A percentile compares a stretch with the other conserved stretches of the same genome.
Conservation (phyloP, 2,329 filamentous ascomycete genomes). For the Fusarium sp. region DNA sequence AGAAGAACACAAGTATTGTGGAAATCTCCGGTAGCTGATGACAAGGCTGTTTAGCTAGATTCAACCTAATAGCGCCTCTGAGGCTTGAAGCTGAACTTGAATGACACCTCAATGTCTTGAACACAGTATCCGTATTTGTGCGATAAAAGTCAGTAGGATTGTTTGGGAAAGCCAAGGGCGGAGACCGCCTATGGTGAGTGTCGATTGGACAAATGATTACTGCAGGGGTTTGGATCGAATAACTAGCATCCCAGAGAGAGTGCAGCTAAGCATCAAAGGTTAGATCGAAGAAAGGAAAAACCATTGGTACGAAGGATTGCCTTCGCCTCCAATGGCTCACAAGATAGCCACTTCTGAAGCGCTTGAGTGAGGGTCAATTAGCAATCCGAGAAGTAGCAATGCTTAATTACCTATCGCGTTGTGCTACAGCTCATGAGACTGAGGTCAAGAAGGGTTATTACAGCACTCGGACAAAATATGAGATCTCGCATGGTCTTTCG, state of each 20-base stretch:
- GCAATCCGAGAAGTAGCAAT: not conserved
- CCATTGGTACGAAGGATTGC: not conserved
- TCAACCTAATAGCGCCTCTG: not conserved
- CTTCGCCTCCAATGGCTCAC: not conserved
- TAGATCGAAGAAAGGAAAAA: conserved; percentile 3
- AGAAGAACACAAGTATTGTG: not conserved
- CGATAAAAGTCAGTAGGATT: not conserved
- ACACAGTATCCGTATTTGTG: not conserved
- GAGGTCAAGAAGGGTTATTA: not conserved
- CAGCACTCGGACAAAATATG: not conserved
- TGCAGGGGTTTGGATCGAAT: not conserved
- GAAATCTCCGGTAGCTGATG: conserved; percentile 14
- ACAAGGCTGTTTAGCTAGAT: conserved; percentile 11
- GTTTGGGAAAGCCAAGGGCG: not conserved
- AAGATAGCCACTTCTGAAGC: conserved; percentile 1
- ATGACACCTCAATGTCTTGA: not conserved
- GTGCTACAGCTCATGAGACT: not conserved
- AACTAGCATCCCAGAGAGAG: not conserved
- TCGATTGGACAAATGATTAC: not conserved
- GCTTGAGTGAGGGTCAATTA: not conserved
- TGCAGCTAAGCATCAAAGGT: not conserved
- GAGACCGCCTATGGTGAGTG: not conserved
- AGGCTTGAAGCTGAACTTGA: conserved; percentile 10
- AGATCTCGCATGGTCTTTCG: not conserved
- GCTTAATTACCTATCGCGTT: not conserved